Evolutionary conservation across 1,139 yeast species (phyloP).

Genomic region (Suzukiozyma palmioleophila): DNA sequence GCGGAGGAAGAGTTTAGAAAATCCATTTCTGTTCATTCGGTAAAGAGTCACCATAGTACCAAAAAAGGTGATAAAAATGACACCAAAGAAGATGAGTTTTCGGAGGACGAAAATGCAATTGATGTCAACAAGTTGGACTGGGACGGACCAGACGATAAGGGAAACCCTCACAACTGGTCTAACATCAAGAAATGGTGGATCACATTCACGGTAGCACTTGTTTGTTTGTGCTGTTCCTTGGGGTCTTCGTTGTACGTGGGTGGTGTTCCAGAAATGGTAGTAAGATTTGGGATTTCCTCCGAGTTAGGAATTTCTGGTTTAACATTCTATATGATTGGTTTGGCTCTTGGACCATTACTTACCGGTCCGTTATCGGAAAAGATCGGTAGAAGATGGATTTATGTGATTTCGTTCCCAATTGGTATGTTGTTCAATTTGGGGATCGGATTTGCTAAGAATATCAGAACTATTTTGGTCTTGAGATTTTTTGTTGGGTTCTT

Average conservation of each 20-base stretch:
- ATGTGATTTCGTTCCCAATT: slow-evolving; percentile 54
- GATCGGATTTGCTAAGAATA: slow-evolving; percentile 59
- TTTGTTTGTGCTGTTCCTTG: slow-evolving; percentile 64
- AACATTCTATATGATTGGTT: slow-evolving; percentile 66
- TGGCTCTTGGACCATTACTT: slow-evolving; percentile 66
- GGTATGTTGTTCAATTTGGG: slow-evolving; percentile 77
- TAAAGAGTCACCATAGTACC: neutral
- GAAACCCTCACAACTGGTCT: slow-evolving; percentile 66
- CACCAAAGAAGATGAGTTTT: slow-evolving; percentile 4
- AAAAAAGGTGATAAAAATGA: neutral
- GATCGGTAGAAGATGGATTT: slow-evolving; percentile 66
- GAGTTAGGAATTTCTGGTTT: slow-evolving; percentile 63
- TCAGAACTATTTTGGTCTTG: slow-evolving; percentile 56
- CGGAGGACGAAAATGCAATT: slow-evolving; percentile 1
- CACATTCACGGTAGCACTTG: slow-evolving; percentile 57
- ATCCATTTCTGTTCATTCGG: slow-evolving; percentile 1
- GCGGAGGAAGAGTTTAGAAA: slow-evolving; percentile 8
- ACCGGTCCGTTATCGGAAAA: slow-evolving; percentile 78
- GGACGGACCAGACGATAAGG: slow-evolving; percentile 59
- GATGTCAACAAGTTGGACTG: slow-evolving; percentile 49
- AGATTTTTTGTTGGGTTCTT: slow-evolving; percentile 78
- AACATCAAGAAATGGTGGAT: slow-evolving; percentile 56
- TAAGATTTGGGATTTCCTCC: slow-evolving; percentile 45
- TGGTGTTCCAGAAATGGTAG: slow-evolving; percentile 52
- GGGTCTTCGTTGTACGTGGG: slow-evolving; percentile 68